These are phyloP conservation scores for Cutaneotrichosporon sp. DNA, from an alignment of 1,284 basidiomycete species.

Conservation along the genomic window DNA sequence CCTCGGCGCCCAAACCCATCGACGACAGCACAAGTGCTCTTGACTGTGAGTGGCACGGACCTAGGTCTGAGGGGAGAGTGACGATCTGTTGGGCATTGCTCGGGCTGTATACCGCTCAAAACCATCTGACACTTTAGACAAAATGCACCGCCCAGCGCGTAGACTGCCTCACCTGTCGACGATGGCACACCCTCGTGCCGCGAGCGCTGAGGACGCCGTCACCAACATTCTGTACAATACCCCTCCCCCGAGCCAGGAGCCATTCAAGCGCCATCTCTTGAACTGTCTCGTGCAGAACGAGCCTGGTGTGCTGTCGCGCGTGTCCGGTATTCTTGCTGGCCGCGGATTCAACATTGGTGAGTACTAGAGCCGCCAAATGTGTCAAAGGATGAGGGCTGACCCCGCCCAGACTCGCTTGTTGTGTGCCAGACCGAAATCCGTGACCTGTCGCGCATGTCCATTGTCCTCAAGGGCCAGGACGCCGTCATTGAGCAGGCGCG, in stretches of 20 bases:
- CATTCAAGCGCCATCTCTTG: conserved; percentile 95
- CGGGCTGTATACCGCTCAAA: no score
- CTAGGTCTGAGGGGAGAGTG: neutral
- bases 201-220: conserved; percentile 83
- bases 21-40: conserved; percentile 89
- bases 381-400: neutral
- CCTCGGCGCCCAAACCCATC: conserved; percentile 52
- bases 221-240: conserved; percentile 96
- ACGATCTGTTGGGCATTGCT: neutral
- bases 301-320: conserved; percentile 94
- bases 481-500: conserved; percentile 96
- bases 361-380: conserved; percentile 5
- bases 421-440: conserved; percentile 97
- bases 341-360: conserved; percentile 88
- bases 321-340: conserved; percentile 94
- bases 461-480: conserved; percentile 93
- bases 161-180: conserved; percentile 40
- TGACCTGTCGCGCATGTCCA: conserved; percentile 96
- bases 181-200: conserved; percentile 33
- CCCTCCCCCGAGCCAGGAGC: conserved; percentile 83
- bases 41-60: conserved; percentile 70
- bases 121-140: conserved; percentile 37
- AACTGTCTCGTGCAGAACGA: conserved; percentile 99
- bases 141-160: conserved; percentile 38
- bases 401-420: conserved; percentile 75